phyloP scores from a whole-genome alignment of 1,284 basidiomycete species.

The Moesziomyces sp. region DNA sequence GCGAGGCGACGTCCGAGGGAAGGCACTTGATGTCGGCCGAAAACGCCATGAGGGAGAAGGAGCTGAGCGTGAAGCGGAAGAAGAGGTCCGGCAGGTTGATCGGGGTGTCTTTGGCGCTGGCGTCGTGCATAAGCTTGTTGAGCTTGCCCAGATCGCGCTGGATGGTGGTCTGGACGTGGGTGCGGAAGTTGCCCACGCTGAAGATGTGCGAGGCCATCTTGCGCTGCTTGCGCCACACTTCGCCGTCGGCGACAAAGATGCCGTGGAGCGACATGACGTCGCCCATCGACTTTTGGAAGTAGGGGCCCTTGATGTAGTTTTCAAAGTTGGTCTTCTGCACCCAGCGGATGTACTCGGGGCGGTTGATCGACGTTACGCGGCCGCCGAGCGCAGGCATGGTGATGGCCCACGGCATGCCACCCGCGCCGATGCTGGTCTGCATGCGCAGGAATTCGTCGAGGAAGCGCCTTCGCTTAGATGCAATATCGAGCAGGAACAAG shows the following conservation, averaged over 20 bases:
- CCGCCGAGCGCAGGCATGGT: conserved; percentile 38
- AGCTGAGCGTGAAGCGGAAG: conserved; percentile 57
- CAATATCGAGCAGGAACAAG: conserved; percentile 38
- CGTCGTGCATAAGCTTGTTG: conserved; percentile 28
- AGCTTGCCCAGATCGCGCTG: conserved; percentile 30
- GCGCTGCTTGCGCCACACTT: conserved; percentile 58
- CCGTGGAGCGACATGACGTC: conserved; percentile 52
- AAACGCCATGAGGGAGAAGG: conserved; percentile 56
- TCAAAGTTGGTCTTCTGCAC: conserved; percentile 59
- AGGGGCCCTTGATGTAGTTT: conserved; percentile 44
- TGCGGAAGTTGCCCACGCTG: conserved; percentile 53
- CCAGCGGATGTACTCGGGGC: conserved; percentile 51
- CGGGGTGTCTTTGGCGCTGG: conserved; percentile 14
- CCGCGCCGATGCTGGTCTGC: conserved; percentile 20
- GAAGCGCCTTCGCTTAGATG: conserved; percentile 33
- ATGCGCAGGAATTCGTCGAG: conserved; percentile 40
- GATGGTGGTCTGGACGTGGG: conserved; percentile 48
- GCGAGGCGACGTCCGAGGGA: conserved; percentile 34
- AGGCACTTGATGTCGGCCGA: conserved; percentile 48
- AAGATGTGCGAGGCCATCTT: conserved; percentile 59
- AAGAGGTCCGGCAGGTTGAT: conserved; percentile 54
- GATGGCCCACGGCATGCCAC: conserved; percentile 30
- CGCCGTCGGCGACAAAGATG: conserved; percentile 62
- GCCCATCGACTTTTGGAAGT: conserved; percentile 36
- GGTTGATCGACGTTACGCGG: conserved; percentile 40